These are phyloP conservation scores for Trichosporon ovoides DNA, from an alignment of 1,284 basidiomycete species.

Conservation along the genomic window DNA sequence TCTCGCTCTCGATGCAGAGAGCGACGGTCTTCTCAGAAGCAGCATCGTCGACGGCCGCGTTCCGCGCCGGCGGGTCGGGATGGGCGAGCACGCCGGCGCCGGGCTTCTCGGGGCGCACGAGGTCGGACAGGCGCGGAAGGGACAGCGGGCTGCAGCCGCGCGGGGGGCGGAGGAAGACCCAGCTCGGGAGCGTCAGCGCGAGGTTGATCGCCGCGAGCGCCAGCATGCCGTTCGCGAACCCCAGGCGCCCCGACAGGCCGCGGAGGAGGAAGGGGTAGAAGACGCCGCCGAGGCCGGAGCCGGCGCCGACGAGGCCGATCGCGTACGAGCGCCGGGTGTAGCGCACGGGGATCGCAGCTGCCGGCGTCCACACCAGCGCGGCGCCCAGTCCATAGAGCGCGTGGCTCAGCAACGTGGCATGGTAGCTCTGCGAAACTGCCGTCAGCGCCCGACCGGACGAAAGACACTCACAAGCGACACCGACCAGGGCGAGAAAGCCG, in stretches of 20 bases:
- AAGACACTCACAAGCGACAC: constrained; percentile 29
- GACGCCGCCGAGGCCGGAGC: constrained; percentile 41
- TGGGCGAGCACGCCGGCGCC: not conserved
- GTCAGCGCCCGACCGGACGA: constrained; percentile 21
- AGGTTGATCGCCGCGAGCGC: constrained; percentile 23
- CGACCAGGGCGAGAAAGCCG: constrained; percentile 20
- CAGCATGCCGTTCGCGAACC: constrained; percentile 22
- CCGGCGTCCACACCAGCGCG: constrained; percentile 36
- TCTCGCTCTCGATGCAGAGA: not conserved
- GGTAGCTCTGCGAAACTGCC: constrained; percentile 33
- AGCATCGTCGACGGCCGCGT: not conserved
- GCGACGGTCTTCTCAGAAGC: not conserved
- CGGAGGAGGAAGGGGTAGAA: constrained; percentile 43
- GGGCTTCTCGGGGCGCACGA: not conserved
- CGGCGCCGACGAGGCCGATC: constrained; percentile 43
- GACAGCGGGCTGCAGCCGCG: not conserved
- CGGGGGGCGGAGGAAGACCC: constrained; percentile 20
- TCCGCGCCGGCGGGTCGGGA: not conserved
- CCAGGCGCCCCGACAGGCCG: not conserved
- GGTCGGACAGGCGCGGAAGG: constrained; percentile 6
- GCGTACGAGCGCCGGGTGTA: constrained; percentile 41
- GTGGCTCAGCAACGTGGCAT: constrained; percentile 43
- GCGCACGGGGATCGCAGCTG: constrained; percentile 39
- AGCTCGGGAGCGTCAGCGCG: constrained; percentile 22
- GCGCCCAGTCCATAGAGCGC: constrained; percentile 38